A percentile compares a stretch with the other conserved stretches of the same genome.
Evolutionary conservation across 73 alveolate species (phyloP).

Genomic region (Diophrys sp.): DNA sequence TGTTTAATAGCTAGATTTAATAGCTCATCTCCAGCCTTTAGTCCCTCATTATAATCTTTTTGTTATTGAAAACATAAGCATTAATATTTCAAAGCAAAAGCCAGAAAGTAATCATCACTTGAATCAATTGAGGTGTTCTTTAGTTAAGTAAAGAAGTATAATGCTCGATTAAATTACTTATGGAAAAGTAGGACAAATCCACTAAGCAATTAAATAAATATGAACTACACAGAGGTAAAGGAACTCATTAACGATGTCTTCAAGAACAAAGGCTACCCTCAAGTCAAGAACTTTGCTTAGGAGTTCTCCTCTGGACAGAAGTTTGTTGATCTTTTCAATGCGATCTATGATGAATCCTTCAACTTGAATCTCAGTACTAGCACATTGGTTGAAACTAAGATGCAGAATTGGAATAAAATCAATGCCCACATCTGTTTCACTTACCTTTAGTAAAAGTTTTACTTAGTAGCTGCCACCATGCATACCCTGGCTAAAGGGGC

Average conservation of each 20-base stretch:
- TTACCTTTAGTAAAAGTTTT: conserved; percentile 45
- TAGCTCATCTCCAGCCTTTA: neutral
- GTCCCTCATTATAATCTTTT: neutral
- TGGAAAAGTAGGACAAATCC: neutral
- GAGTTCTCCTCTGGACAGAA: conserved; percentile 24
- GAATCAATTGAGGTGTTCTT: too few relatives aligned
- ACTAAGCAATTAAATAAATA: neutral
- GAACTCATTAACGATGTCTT: conserved; percentile 33
- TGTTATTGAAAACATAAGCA: neutral
- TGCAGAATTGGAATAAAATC: conserved; percentile 49
- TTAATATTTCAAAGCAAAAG: neutral
- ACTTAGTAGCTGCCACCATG: conserved; percentile 43
- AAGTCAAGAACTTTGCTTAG: conserved; percentile 43
- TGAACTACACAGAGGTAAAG: conserved; percentile 28
- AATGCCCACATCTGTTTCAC: conserved; percentile 53
- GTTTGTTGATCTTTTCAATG: conserved; percentile 29
- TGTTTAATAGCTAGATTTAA: neutral
- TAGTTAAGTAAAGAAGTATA: too few relatives aligned
- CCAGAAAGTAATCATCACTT: neutral
- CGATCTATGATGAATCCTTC: conserved; percentile 39
- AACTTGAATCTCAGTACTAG: conserved; percentile 37
- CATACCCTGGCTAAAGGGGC: conserved; percentile 55
- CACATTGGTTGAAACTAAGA: conserved; percentile 27
- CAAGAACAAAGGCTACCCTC: conserved; percentile 42
- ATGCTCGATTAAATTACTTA: too few relatives aligned